Evolutionary conservation across 1,139 yeast species (phyloP).

Genomic region (Geotrichum bryndzae): DNA sequence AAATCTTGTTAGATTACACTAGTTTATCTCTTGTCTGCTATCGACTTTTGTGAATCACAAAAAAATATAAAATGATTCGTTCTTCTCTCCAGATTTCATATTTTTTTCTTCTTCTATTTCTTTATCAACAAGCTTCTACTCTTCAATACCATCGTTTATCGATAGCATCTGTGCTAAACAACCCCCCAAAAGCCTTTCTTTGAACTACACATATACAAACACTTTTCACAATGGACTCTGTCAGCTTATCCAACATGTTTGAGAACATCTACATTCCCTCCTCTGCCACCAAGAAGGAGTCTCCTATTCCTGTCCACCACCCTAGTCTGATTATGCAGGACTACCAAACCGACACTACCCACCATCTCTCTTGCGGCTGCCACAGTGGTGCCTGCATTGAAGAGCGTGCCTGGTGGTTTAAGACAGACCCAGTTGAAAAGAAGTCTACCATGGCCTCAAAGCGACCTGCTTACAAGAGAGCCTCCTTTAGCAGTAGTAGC

Average conservation of each 20-base stretch:
- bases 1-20: neutral
- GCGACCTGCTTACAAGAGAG: neutral
- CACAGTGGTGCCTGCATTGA: slow-evolving; percentile 43
- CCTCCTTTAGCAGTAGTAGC: neutral
- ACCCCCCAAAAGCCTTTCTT: neutral
- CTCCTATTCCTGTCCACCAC: slow-evolving; percentile 20
- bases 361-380: slow-evolving; percentile 45
- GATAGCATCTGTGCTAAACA: neutral
- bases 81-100: neutral
- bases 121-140: neutral
- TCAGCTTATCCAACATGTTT: slow-evolving; percentile 37
- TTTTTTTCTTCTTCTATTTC: neutral
- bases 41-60: neutral
- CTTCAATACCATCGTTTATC: neutral
- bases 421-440: neutral
- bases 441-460: neutral
- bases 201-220: neutral
- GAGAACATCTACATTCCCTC: slow-evolving; percentile 44
- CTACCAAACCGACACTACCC: slow-evolving; percentile 41
- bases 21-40: neutral
- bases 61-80: neutral
- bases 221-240: slow-evolving; percentile 39
- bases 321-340: slow-evolving; percentile 29
- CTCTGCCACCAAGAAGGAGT: slow-evolving; percentile 23
- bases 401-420: slow-evolving; percentile 44